Percentiles rank a stretch among this genome's conserved stretches.
Evolutionary conservation across 257 asterid genomes (phyloP).

Genomic region (Solanum clarkiae): DNA sequence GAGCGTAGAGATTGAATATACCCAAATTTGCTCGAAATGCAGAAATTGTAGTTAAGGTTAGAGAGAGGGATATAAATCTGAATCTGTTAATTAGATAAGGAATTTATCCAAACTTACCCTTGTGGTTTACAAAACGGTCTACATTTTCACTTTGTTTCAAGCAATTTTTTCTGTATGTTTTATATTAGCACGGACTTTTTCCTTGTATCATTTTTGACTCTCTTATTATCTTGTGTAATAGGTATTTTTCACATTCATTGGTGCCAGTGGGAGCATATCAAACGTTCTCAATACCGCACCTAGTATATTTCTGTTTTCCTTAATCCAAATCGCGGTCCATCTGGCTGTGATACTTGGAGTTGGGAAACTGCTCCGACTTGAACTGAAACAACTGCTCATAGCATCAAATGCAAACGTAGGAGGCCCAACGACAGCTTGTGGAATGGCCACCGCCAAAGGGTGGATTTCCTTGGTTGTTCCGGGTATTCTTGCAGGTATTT

Average conservation of each 20-base stretch:
- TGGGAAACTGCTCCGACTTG: constrained; percentile 61
- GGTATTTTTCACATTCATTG: constrained; percentile 75
- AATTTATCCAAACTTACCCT: neutral
- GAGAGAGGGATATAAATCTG: neutral
- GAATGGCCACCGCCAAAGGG: constrained; percentile 97
- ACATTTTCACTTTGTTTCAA: neutral
- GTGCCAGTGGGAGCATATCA: constrained; percentile 76
- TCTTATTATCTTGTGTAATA: neutral
- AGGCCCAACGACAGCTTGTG: constrained; percentile 93
- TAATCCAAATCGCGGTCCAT: constrained; percentile 68
- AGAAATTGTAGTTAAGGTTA: neutral
- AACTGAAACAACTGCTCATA: constrained; percentile 57
- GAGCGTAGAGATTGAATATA: neutral
- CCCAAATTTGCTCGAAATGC: neutral
- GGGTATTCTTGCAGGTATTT: constrained; percentile 85
- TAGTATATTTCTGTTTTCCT: constrained; percentile 59
- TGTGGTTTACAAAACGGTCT: neutral
- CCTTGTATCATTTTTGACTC: neutral
- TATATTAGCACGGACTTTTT: neutral
- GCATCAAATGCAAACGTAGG: constrained; percentile 98
- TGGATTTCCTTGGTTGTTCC: constrained; percentile 79
- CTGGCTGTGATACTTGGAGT: constrained; percentile 66
- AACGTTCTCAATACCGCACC: constrained; percentile 67
- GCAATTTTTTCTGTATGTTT: neutral
- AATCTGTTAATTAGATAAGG: neutral